A percentile compares a stretch with the other conserved stretches of the same genome.
These are phyloP conservation scores for Somion occarium DNA, from an alignment of 1,284 basidiomycete species.

Conservation along the genomic window DNA sequence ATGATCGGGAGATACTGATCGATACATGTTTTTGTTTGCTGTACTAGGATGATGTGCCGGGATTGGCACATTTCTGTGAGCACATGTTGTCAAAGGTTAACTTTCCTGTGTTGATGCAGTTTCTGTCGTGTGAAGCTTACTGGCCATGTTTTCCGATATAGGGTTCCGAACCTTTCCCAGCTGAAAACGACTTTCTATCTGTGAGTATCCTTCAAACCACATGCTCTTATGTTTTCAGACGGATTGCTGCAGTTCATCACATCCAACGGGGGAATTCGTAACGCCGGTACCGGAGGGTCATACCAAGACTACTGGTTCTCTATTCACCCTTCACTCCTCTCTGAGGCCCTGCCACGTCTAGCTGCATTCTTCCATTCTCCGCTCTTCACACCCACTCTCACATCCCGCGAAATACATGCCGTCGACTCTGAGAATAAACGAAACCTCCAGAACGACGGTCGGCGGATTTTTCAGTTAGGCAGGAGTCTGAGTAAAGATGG, in stretches of 20 bases:
- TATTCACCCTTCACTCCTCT: constrained; percentile 44
- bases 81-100: constrained; percentile 45
- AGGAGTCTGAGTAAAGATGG: constrained; percentile 45
- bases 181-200: constrained; percentile 51
- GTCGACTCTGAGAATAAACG: constrained; percentile 72
- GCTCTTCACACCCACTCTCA: constrained; percentile 56
- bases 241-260: constrained; percentile 41
- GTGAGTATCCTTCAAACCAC: constrained; percentile 16
- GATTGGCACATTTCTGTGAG: constrained; percentile 55
- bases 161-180: constrained; percentile 42
- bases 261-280: constrained; percentile 55
- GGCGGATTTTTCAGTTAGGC: constrained; percentile 60
- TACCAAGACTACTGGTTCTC: constrained; percentile 65
- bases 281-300: constrained; percentile 61
- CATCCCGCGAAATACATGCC: constrained; percentile 64
- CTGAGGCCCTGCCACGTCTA: constrained; percentile 57
- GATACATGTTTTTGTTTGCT: no score
- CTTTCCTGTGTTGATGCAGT: constrained; percentile 2
- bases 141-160: constrained; percentile 19
- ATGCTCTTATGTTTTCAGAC: not conserved
- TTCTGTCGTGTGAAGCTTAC: not conserved
- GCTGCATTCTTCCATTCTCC: constrained; percentile 67
- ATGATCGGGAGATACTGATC: not conserved
- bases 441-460: constrained; percentile 60
- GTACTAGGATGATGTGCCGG: constrained; percentile 36